Evolutionary conservation across 805 yeast species (phyloP).

Genomic region (Kazachstania taianensis): DNA sequence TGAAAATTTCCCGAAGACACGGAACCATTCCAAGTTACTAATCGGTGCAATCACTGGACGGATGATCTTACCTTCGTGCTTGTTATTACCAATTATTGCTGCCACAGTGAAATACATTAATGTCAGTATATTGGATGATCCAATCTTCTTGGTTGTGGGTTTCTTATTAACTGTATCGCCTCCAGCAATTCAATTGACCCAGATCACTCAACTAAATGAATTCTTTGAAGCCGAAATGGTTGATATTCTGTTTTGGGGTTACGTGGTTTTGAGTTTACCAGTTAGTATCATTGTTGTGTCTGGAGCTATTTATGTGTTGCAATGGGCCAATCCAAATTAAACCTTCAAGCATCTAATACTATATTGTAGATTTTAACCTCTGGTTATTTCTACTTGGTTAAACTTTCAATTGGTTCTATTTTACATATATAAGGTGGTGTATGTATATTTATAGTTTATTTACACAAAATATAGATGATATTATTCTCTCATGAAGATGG

Average conservation of each 20-base stretch:
- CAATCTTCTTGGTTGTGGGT: slow-evolving; percentile 67
- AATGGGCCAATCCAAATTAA: slow-evolving; percentile 30
- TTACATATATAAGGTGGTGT: too few relatives aligned
- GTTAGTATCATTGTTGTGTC: slow-evolving; percentile 66
- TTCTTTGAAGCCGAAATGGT: slow-evolving; percentile 76
- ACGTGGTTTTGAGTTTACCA: slow-evolving; percentile 64
- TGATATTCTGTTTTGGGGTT: slow-evolving; percentile 75
- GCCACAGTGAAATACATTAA: slow-evolving; percentile 51
- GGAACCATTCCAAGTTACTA: slow-evolving; percentile 51
- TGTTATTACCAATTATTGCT: slow-evolving; percentile 59
- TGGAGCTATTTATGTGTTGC: slow-evolving; percentile 41
- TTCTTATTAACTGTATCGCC: slow-evolving; percentile 69
- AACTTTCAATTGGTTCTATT: too few relatives aligned
- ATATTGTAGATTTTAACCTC: too few relatives aligned
- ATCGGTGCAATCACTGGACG: slow-evolving; percentile 63
- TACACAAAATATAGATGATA: too few relatives aligned
- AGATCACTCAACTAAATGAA: slow-evolving; percentile 67
- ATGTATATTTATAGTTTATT: too few relatives aligned
- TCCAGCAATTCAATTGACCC: slow-evolving; percentile 76
- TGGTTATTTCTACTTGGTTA: too few relatives aligned
- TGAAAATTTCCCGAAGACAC: slow-evolving; percentile 58
- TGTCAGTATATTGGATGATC: slow-evolving; percentile 67
- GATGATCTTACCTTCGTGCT: slow-evolving; percentile 66
- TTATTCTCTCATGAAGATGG: too few relatives aligned
- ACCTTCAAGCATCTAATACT: too few relatives aligned